Conservation (phyloP, 148 eudicot genomes). For the Amaranthus cruentus region DNA sequence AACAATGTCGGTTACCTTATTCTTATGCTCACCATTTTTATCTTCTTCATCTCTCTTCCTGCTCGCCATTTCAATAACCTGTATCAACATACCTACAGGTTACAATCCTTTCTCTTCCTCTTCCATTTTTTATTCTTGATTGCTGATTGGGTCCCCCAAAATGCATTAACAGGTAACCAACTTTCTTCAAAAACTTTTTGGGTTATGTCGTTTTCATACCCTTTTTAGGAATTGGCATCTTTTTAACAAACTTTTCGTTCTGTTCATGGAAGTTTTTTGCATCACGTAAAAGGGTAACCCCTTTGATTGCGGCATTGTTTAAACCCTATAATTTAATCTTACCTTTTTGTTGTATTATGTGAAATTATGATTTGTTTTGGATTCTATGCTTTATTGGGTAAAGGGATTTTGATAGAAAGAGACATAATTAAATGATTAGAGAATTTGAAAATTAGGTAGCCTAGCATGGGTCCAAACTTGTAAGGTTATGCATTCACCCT, state of each 20-base stretch:
- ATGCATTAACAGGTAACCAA: neutral
- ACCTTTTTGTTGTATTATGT: neutral
- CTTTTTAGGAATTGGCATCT: neutral
- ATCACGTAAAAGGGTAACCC: constrained; percentile 6
- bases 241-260: neutral
- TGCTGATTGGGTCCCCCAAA: neutral
- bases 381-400: neutral
- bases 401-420: neutral
- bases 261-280: neutral
- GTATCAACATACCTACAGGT: neutral
- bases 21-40: neutral
- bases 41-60: neutral
- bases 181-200: neutral
- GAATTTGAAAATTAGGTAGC: constrained; percentile 30
- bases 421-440: constrained; percentile 27
- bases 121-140: too few relatives aligned
- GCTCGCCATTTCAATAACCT: neutral
- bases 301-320: constrained; percentile 27
- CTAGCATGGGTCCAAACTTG: constrained; percentile 32
- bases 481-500: neutral
- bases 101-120: neutral
- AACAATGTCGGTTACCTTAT: neutral
- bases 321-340: neutral
- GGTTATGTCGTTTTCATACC: constrained; percentile 2
- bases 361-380: neutral